Percentiles rank a stretch among this genome's conserved stretches.
Conservation (phyloP, 148 eudicot genomes). For the Amaranthus hypochondriacus region DNA sequence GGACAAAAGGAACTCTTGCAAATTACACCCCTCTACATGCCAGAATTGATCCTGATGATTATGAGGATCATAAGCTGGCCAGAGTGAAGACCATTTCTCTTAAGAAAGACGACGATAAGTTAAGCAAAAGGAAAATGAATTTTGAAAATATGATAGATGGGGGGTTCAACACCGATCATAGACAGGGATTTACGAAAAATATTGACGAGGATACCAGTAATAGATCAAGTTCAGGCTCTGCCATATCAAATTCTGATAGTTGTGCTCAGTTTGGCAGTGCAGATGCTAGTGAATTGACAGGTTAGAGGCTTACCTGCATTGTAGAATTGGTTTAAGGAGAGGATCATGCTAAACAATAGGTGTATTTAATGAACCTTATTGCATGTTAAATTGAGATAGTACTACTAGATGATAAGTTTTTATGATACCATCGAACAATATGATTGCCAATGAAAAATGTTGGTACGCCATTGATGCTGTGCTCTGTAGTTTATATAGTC, state of each 20-base stretch:
- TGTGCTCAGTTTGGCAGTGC: slow-evolving; percentile 73
- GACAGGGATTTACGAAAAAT: slow-evolving; percentile 41
- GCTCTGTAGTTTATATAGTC: neutral
- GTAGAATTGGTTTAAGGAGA: slow-evolving; percentile 5
- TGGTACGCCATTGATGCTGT: slow-evolving; percentile 16
- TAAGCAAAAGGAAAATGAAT: slow-evolving; percentile 61
- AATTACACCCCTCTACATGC: slow-evolving; percentile 94
- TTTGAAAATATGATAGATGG: slow-evolving; percentile 36
- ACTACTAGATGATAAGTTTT: neutral
- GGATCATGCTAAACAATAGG: slow-evolving; percentile 13
- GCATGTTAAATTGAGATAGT: slow-evolving; percentile 1
- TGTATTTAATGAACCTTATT: neutral
- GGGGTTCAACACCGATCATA: slow-evolving; percentile 33
- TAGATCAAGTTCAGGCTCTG: slow-evolving; percentile 97
- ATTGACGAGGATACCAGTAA: slow-evolving; percentile 87
- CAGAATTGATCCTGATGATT: slow-evolving; percentile 62
- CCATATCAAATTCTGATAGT: slow-evolving; percentile 89
- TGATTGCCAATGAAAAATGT: neutral
- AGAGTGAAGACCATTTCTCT: slow-evolving; percentile 54
- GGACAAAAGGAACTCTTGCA: slow-evolving; percentile 89
- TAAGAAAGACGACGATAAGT: slow-evolving; percentile 61
- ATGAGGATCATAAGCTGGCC: slow-evolving; percentile 54
- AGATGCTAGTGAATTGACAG: slow-evolving; percentile 91
- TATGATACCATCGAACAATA: neutral
- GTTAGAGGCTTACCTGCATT: slow-evolving; percentile 37